Evolutionary conservation across 768 basidiomycete genomes (phyloP).

Genomic region (Lactarius pseudohatsudake): DNA sequence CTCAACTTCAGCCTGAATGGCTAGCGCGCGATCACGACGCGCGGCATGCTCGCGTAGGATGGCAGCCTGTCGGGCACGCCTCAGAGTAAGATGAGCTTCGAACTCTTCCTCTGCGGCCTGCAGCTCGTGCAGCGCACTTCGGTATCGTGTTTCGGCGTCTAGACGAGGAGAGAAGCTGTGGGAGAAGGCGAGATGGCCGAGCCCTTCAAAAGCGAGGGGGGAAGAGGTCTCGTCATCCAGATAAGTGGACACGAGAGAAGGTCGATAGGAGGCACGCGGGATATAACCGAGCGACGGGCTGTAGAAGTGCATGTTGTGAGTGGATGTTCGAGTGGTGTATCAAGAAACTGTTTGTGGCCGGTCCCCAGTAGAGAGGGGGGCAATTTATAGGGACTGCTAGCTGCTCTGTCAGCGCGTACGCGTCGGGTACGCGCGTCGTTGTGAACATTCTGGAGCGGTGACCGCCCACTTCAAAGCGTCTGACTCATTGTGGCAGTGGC

Average conservation of each 20-base stretch:
- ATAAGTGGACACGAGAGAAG: not conserved
- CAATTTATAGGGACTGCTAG: constrained; percentile 13
- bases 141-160: constrained; percentile 23
- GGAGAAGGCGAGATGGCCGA: not conserved
- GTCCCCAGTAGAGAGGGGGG: not conserved
- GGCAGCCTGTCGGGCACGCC: constrained; percentile 11
- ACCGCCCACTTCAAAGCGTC: not conserved
- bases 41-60: constrained; percentile 7
- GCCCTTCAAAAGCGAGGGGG: not conserved
- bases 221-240: not conserved
- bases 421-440: constrained; percentile 24
- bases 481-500: not conserved
- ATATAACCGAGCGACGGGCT: constrained; percentile 1
- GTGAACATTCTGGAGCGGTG: not conserved
- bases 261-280: constrained; percentile 1
- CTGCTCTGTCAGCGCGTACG: constrained; percentile 21
- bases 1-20: constrained; percentile 13
- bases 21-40: constrained; percentile 3
- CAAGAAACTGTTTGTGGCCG: not conserved
- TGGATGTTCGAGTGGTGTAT: not conserved
- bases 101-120: constrained; percentile 27
- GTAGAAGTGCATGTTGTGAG: constrained; percentile 18
- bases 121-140: constrained; percentile 23
- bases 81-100: constrained; percentile 6
- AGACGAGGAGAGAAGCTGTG: not conserved